Conservation (phyloP, 2,329 filamentous ascomycete genomes). For the Teratosphaeria viscida region DNA sequence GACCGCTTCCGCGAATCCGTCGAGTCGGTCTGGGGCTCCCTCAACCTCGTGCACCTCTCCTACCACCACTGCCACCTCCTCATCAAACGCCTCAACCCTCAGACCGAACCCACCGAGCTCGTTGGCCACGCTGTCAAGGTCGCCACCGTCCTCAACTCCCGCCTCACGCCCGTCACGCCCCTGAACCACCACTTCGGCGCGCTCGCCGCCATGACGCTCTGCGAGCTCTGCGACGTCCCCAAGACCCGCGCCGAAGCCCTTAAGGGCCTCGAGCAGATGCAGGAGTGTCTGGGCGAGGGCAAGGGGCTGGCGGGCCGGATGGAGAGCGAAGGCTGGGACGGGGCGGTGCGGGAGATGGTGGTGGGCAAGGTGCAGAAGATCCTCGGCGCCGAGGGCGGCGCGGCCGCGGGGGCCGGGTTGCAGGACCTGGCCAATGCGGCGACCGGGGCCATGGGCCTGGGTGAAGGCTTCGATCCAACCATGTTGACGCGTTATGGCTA, state of each 20-base stretch:
- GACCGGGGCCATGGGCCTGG: background rate
- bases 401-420: constrained; percentile 28
- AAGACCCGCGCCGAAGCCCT: constrained; percentile 48
- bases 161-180: constrained; percentile 48
- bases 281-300: constrained; percentile 38
- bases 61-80: constrained; percentile 63
- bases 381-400: constrained; percentile 27
- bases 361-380: constrained; percentile 30
- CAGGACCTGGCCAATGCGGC: constrained; percentile 45
- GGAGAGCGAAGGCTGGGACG: constrained; percentile 48
- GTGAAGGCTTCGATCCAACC: constrained; percentile 26
- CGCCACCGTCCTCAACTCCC: constrained; percentile 46
- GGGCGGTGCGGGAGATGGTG: constrained; percentile 44
- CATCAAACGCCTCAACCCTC: constrained; percentile 49
- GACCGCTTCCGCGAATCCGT: constrained; percentile 58
- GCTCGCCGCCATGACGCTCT: constrained; percentile 50
- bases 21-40: constrained; percentile 40
- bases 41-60: constrained; percentile 54
- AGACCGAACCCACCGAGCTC: constrained; percentile 46
- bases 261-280: constrained; percentile 45
- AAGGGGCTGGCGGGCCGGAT: constrained; percentile 33
- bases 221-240: constrained; percentile 48
- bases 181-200: constrained; percentile 58
- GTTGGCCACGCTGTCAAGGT: constrained; percentile 52
- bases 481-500: constrained; percentile 30